phyloP scores from a whole-genome alignment of 495 filamentous ascomycete genomes.

The Neurospora hispaniola region DNA sequence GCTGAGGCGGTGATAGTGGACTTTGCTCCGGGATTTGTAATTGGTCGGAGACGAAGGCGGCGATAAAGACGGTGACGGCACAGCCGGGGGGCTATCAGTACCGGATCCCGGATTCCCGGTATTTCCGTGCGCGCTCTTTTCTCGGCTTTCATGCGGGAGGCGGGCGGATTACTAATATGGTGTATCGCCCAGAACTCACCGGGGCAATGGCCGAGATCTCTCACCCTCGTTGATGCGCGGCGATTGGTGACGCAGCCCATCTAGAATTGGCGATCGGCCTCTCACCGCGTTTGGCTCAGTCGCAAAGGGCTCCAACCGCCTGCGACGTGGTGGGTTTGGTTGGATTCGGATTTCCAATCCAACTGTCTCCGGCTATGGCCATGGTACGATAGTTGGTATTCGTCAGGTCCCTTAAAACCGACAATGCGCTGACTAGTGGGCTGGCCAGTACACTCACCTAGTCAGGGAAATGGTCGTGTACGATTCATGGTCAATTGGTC shows the following conservation, averaged over 20 bases:
- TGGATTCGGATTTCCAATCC: neutral
- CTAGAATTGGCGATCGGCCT: neutral
- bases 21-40: neutral
- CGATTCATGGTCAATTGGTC: neutral
- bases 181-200: too few relatives aligned
- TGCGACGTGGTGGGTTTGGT: neutral
- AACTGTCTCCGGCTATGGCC: neutral
- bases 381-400: neutral
- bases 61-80: neutral
- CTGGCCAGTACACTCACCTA: neutral
- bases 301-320: neutral
- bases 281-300: neutral
- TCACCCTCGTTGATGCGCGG: neutral
- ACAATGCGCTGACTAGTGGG: neutral
- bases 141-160: neutral
- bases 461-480: neutral
- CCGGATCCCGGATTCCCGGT: neutral
- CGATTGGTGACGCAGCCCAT: neutral
- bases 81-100: neutral
- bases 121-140: neutral
- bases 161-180: neutral
- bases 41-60: neutral
- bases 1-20: neutral
- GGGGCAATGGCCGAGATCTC: neutral
- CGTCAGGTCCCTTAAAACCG: neutral